Evolutionary conservation across 2,329 filamentous ascomycete species (phyloP).

Genomic region (Pleomassaria siparia): DNA sequence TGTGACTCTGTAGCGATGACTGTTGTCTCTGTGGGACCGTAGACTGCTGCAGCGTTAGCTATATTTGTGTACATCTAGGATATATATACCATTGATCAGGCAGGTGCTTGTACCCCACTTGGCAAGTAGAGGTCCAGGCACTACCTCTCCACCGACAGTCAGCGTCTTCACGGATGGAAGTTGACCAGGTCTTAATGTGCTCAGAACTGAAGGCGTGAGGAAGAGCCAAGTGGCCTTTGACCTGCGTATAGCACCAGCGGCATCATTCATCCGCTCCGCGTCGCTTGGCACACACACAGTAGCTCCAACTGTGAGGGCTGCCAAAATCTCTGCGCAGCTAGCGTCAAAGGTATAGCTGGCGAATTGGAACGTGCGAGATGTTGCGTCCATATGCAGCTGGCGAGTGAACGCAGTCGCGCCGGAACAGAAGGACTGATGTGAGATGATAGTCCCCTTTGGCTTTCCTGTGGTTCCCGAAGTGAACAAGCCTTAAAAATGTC

Average conservation of each 20-base stretch:
- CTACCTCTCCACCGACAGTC: slow-evolving; percentile 47
- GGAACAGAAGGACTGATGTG: slow-evolving; percentile 62
- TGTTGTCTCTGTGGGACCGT: slow-evolving; percentile 37
- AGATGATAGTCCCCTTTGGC: slow-evolving; percentile 64
- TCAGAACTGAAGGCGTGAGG: slow-evolving; percentile 34
- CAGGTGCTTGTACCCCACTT: slow-evolving; percentile 47
- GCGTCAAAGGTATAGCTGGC: slow-evolving; percentile 58
- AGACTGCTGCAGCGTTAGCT: slow-evolving; percentile 18
- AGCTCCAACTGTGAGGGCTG: slow-evolving; percentile 53
- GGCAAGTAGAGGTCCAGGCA: slow-evolving; percentile 44
- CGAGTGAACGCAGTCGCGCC: slow-evolving; percentile 31
- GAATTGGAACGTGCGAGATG: slow-evolving; percentile 59
- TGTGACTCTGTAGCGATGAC: slow-evolving; percentile 26
- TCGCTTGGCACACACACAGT: slow-evolving; percentile 59
- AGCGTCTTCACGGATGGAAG: slow-evolving; percentile 47
- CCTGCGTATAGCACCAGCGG: slow-evolving; percentile 46
- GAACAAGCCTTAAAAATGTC: too few species aligned
- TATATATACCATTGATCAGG: slow-evolving; percentile 50
- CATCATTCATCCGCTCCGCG: slow-evolving; percentile 55
- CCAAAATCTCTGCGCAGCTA: slow-evolving; percentile 57
- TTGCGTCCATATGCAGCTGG: slow-evolving; percentile 48
- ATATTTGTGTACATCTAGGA: background rate
- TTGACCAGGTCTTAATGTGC: slow-evolving; percentile 45
- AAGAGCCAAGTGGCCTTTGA: slow-evolving; percentile 32
- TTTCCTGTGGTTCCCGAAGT: slow-evolving; percentile 47